These are phyloP conservation scores for Podospora comata DNA, from an alignment of 495 filamentous ascomycete species.

Conservation along the genomic window DNA sequence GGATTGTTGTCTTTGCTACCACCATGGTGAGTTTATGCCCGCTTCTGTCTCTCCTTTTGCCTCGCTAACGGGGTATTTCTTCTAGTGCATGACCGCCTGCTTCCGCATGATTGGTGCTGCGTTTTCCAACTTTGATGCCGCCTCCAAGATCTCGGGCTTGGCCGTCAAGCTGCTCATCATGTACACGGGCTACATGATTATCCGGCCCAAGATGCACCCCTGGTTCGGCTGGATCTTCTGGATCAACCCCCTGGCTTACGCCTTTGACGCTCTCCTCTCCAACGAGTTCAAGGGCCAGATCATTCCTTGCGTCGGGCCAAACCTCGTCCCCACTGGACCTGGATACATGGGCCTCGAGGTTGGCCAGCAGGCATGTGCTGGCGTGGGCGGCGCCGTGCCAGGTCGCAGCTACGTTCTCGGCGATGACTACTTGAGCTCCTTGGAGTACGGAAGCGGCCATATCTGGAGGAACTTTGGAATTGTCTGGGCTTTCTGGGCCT, in stretches of 20 bases:
- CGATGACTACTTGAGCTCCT: conserved; percentile 56
- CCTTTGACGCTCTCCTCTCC: conserved; percentile 64
- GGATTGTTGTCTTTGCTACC: conserved; percentile 55
- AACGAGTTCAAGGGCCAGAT: conserved; percentile 65
- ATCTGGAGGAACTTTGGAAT: conserved; percentile 84
- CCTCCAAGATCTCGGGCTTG: conserved; percentile 44
- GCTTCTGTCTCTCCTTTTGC: conserved; percentile 49
- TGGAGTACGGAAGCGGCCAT: conserved; percentile 61
- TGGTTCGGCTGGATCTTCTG: conserved; percentile 75
- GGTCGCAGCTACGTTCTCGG: conserved; percentile 56
- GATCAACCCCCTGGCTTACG: conserved; percentile 74
- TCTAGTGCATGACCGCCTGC: conserved; percentile 48
- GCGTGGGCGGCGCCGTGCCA: conserved; percentile 50
- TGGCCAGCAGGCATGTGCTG: conserved; percentile 56
- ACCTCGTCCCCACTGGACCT: conserved; percentile 59
- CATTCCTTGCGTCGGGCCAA: conserved; percentile 43
- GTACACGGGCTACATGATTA: conserved; percentile 74
- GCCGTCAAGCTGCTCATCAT: conserved; percentile 65
- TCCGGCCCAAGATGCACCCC: conserved; percentile 66
- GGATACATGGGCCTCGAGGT: conserved; percentile 39
- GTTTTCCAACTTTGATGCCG: conserved; percentile 59
- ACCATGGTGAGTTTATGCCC: conserved; percentile 49
- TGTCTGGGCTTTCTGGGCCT: conserved; percentile 60
- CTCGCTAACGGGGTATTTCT: conserved; percentile 2
- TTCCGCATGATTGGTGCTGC: conserved; percentile 70